Percentiles rank a stretch among this genome's conserved stretches.
phyloP scores from a whole-genome alignment of 1,284 basidiomycete species.

The Paramarasmius palmivorus region DNA sequence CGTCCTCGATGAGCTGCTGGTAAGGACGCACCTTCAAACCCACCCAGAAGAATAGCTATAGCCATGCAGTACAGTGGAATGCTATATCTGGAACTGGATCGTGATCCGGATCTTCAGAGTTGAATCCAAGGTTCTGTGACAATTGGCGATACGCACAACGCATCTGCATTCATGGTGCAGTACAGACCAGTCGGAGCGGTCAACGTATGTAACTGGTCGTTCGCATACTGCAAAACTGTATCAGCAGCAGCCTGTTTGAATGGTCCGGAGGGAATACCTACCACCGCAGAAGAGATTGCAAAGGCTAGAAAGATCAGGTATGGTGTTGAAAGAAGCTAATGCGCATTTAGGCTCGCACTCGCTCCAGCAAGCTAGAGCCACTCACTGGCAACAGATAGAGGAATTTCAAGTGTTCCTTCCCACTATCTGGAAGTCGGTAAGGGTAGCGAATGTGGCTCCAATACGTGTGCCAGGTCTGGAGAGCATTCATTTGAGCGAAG shows the following conservation, averaged over 20 bases:
- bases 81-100: constrained; percentile 32
- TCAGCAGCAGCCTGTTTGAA: constrained; percentile 2
- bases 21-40: constrained; percentile 5
- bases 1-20: too few species aligned
- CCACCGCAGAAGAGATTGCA: constrained; percentile 26
- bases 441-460: too few species aligned
- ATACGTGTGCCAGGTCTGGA: constrained; percentile 39
- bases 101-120: too few species aligned
- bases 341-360: background rate
- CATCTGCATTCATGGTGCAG: constrained; percentile 38
- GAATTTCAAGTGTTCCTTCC: too few species aligned
- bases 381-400: too few species aligned
- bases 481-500: background rate
- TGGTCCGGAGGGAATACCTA: constrained; percentile 21
- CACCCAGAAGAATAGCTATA: constrained; percentile 42
- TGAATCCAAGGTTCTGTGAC: too few species aligned
- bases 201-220: constrained; percentile 31
- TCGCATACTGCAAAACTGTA: constrained; percentile 30
- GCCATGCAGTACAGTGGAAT: constrained; percentile 48
- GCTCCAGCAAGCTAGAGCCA: background rate
- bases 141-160: constrained; percentile 35
- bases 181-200: constrained; percentile 46
- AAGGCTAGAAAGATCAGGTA: constrained; percentile 31
- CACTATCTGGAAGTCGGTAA: too few species aligned
- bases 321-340: constrained; percentile 27